Conservation (phyloP, 805 yeast species). For the Candida berthetii region DNA sequence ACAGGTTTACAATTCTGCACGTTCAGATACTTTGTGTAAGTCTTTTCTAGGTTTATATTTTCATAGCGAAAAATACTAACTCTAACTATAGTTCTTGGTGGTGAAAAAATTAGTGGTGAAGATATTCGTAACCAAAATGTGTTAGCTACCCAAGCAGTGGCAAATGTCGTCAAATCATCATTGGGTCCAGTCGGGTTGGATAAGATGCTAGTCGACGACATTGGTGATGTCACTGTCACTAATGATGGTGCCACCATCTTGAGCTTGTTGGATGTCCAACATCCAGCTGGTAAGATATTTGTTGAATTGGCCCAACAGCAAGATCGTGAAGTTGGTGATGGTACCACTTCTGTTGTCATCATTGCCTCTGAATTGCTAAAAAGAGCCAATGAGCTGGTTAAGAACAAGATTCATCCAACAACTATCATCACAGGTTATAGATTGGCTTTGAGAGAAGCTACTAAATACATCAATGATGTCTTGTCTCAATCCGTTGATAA, state of each 20-base stretch:
- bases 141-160: constrained; percentile 96
- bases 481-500: constrained; percentile 74
- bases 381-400: constrained; percentile 90
- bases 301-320: constrained; percentile 98
- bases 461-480: constrained; percentile 75
- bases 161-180: constrained; percentile 93
- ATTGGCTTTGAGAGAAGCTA: constrained; percentile 87
- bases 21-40: constrained; percentile 82
- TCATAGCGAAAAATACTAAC: not conserved
- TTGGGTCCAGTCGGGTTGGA: constrained; percentile 98
- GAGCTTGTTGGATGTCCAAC: constrained; percentile 88
- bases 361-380: constrained; percentile 89
- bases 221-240: constrained; percentile 97
- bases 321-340: constrained; percentile 98
- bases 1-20: constrained; percentile 68
- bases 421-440: constrained; percentile 96
- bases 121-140: constrained; percentile 96
- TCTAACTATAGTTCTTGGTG: constrained; percentile 60
- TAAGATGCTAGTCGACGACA: constrained; percentile 97
- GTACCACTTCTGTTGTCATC: constrained; percentile 95
- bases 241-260: constrained; percentile 98
- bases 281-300: constrained; percentile 96
- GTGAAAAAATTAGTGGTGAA: constrained; percentile 92
- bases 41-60: constrained; percentile 4
- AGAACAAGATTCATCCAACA: constrained; percentile 94